These are phyloP conservation scores for Candida coquimbonensis DNA, from an alignment of 805 yeast species.

Conservation along the genomic window DNA sequence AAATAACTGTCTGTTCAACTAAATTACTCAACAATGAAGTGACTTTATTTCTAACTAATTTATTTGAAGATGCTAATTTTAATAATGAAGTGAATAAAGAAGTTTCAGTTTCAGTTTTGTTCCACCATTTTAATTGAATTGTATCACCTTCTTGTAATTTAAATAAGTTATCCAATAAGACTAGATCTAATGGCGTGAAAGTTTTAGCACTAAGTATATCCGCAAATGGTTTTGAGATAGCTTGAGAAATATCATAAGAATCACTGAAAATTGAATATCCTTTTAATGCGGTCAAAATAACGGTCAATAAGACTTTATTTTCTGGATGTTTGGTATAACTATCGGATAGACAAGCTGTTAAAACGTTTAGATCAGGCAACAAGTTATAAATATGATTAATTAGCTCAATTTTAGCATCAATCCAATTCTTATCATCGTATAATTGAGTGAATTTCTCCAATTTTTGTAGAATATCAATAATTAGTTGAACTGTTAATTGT, in stretches of 20 bases:
- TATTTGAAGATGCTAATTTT: slow-evolving; percentile 38
- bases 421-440: slow-evolving; percentile 37
- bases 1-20: slow-evolving; percentile 44
- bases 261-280: slow-evolving; percentile 33
- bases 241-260: slow-evolving; percentile 23
- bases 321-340: slow-evolving; percentile 28
- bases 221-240: slow-evolving; percentile 28
- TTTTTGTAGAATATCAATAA: slow-evolving; percentile 48
- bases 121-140: slow-evolving; percentile 76
- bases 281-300: slow-evolving; percentile 39
- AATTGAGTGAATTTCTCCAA: slow-evolving; percentile 33
- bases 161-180: slow-evolving; percentile 51
- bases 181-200: slow-evolving; percentile 47
- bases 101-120: slow-evolving; percentile 35
- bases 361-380: slow-evolving; percentile 45
- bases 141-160: slow-evolving; percentile 50
- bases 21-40: slow-evolving; percentile 42
- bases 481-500: slow-evolving; percentile 57
- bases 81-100: slow-evolving; percentile 66
- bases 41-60: slow-evolving; percentile 36
- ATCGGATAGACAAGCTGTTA: slow-evolving; percentile 39
- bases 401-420: slow-evolving; percentile 27
- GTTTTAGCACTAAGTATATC: slow-evolving; percentile 27
- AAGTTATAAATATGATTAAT: slow-evolving; percentile 24
- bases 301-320: slow-evolving; percentile 40